A percentile compares a stretch with the other conserved stretches of the same genome.
Evolutionary conservation across 176 grass and related monocot genomes (phyloP).

Genomic region (Carex kokanica): DNA sequence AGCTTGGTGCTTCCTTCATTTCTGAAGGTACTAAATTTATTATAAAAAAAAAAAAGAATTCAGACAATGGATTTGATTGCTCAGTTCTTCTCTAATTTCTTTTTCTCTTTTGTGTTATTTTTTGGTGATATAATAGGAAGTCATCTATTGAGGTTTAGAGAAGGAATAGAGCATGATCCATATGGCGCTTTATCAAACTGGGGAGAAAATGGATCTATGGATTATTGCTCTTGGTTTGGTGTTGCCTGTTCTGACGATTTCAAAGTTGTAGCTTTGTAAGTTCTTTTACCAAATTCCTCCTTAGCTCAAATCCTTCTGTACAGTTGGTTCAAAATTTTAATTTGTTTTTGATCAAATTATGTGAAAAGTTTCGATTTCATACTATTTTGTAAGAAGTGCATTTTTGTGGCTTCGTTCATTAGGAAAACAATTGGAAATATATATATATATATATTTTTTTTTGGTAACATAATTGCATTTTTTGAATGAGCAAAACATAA

Average conservation of each 20-base stretch:
- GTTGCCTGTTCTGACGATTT: conserved; percentile 33
- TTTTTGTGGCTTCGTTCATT: too few species aligned
- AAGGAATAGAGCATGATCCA: conserved; percentile 20
- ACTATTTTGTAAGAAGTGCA: background rate
- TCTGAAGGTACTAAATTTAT: conserved; percentile 30
- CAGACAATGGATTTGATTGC: background rate
- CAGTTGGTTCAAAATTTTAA: background rate
- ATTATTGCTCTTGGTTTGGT: conserved; percentile 42
- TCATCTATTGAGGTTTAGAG: conserved; percentile 25
- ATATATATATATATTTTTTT: too few species aligned
- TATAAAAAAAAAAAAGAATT: background rate
- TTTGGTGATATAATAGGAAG: conserved; percentile 32
- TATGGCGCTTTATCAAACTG: conserved; percentile 37
- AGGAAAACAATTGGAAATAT: too few species aligned
- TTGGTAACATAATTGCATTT: background rate
- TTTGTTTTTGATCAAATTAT: background rate
- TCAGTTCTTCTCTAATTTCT: conserved; percentile 14
- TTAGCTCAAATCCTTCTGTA: conserved; percentile 8
- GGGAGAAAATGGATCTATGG: conserved; percentile 13
- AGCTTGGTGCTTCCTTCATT: conserved; percentile 23
- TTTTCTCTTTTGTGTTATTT: background rate
- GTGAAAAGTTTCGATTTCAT: background rate
- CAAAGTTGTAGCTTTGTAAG: conserved; percentile 46
- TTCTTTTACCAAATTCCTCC: conserved; percentile 1
- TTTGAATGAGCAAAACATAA: background rate